phyloP scores from a whole-genome alignment of 257 asterid genomes.

The Prunella vulgaris region DNA sequence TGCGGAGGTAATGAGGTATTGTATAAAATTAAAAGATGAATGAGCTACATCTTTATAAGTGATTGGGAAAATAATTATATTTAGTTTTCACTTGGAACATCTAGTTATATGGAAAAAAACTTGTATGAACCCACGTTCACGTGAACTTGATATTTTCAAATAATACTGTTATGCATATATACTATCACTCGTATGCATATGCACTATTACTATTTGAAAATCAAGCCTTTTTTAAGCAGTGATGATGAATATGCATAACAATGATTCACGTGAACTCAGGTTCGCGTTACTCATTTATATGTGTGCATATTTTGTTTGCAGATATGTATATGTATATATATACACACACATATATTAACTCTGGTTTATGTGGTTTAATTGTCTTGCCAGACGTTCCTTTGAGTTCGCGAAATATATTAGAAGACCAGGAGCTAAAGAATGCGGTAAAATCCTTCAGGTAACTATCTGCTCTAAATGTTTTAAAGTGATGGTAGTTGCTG shows the following conservation, averaged over 20 bases:
- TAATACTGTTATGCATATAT: too few relatives aligned
- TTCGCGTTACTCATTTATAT: too few relatives aligned
- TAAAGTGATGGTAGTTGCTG: background rate
- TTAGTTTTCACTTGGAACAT: background rate
- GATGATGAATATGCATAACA: too few relatives aligned
- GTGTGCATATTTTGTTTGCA: background rate
- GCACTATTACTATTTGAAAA: too few relatives aligned
- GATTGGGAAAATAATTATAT: background rate
- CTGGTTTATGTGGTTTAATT: slow-evolving; percentile 10
- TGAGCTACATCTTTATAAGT: background rate
- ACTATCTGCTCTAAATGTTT: background rate
- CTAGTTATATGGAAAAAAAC: background rate
- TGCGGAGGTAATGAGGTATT: background rate
- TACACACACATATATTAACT: too few relatives aligned
- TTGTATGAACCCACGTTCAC: too few relatives aligned
- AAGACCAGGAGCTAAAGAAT: slow-evolving; percentile 72
- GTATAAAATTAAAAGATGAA: background rate
- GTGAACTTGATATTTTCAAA: too few relatives aligned
- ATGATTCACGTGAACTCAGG: too few relatives aligned
- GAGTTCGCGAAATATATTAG: slow-evolving; percentile 82
- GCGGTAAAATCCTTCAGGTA: slow-evolving; percentile 85
- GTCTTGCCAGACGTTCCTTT: slow-evolving; percentile 57
- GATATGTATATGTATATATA: background rate
- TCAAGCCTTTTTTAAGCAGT: too few relatives aligned
- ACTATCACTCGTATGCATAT: too few relatives aligned